Conservation (phyloP, 495 filamentous ascomycete genomes). For the Chaetomium cochliodes region DNA sequence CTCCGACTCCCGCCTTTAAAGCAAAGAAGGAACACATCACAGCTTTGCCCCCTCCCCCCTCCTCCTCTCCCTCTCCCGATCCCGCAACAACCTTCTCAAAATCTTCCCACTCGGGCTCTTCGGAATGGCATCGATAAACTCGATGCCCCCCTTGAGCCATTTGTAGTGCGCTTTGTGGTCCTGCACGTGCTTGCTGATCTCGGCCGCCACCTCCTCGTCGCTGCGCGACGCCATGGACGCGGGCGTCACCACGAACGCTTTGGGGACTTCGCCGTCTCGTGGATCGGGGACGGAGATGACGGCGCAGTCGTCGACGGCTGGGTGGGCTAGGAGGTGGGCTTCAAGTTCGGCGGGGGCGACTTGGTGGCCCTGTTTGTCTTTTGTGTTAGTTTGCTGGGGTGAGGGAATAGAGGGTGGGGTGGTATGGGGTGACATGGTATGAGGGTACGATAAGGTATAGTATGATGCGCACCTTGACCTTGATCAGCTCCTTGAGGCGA, state of each 20-base stretch:
- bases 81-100: conserved; percentile 72
- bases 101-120: conserved; percentile 96
- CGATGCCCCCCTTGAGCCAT: conserved; percentile 82
- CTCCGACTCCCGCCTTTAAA: too few relatives aligned
- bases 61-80: conserved; percentile 71
- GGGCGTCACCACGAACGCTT: conserved; percentile 81
- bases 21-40: conserved; percentile 30
- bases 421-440: neutral
- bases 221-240: conserved; percentile 57
- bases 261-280: conserved; percentile 75
- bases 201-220: conserved; percentile 50
- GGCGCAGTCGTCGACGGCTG: conserved; percentile 75
- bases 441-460: too few relatives aligned
- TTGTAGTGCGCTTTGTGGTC: conserved; percentile 84
- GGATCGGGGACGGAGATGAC: conserved; percentile 80
- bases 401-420: too few relatives aligned
- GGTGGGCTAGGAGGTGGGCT: conserved; percentile 80
- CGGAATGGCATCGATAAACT: conserved; percentile 72
- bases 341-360: conserved; percentile 91
- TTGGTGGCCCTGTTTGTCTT: conserved; percentile 65
- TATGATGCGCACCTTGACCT: conserved; percentile 70
- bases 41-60: conserved; percentile 58
- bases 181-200: conserved; percentile 74
- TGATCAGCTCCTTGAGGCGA: conserved; percentile 91
- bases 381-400: neutral